These are phyloP conservation scores for Grosmannia serpens DNA, from an alignment of 2,329 filamentous ascomycete species.

Conservation along the genomic window DNA sequence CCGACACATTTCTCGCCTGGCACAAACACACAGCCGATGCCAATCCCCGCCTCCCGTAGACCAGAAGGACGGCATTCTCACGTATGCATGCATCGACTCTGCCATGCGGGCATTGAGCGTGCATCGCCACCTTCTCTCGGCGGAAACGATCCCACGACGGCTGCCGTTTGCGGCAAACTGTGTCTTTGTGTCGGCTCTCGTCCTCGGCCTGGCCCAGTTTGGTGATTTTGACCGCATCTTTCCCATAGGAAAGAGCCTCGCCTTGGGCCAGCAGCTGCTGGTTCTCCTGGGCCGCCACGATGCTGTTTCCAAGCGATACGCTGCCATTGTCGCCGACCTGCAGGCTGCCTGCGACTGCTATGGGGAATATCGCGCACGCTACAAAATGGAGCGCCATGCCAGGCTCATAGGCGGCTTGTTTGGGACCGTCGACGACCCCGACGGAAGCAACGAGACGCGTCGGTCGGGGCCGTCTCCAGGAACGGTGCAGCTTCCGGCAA, in stretches of 20 bases:
- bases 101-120: constrained; percentile 25
- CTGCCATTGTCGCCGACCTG: constrained; percentile 14
- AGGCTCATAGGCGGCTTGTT: constrained; percentile 15
- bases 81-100: constrained; percentile 23
- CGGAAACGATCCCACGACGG: constrained; percentile 24
- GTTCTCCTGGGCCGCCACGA: constrained; percentile 15
- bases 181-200: constrained; percentile 31
- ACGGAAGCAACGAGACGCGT: background rate
- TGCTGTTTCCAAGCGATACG: constrained; percentile 13
- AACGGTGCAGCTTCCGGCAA: too few relatives aligned
- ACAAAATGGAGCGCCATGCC: constrained; percentile 15
- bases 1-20: constrained; percentile 4
- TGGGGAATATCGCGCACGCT: constrained; percentile 12
- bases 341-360: constrained; percentile 15
- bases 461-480: background rate
- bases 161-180: constrained; percentile 34
- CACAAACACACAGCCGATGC: background rate
- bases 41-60: background rate
- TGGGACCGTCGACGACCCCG: constrained; percentile 13
- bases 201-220: constrained; percentile 31
- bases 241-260: constrained; percentile 18
- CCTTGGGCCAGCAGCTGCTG: constrained; percentile 14
- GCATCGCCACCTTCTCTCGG: constrained; percentile 22
- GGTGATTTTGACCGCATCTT: constrained; percentile 28
- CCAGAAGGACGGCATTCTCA: constrained; percentile 15